Conservation (phyloP, 352 stramenopile genomes). For the Pythium chondricola region DNA sequence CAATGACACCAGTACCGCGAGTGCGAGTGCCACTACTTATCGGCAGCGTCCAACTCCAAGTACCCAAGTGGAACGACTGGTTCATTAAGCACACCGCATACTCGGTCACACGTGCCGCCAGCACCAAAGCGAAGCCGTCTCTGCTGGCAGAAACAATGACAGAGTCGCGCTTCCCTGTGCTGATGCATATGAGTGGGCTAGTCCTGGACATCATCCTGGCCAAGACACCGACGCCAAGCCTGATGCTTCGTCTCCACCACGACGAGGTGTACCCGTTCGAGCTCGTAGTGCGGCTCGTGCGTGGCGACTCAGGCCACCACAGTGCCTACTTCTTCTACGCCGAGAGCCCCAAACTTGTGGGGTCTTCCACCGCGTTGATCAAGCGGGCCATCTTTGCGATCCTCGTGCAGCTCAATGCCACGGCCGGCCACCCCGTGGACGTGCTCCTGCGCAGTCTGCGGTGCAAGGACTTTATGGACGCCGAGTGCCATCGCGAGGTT, state of each 20-base stretch:
- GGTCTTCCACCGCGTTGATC: constrained; percentile 29
- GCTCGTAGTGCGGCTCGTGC: constrained; percentile 19
- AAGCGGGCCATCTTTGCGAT: constrained; percentile 44
- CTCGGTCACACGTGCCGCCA: constrained; percentile 8
- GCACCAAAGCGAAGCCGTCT: constrained; percentile 15
- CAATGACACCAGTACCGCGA: not conserved
- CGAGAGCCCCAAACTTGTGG: constrained; percentile 56
- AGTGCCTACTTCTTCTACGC: constrained; percentile 51
- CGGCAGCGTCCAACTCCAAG: constrained; percentile 48
- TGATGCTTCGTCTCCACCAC: constrained; percentile 11
- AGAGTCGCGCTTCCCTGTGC: constrained; percentile 59
- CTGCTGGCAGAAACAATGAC: constrained; percentile 20
- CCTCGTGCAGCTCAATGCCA: constrained; percentile 49
- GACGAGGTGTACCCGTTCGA: constrained; percentile 20
- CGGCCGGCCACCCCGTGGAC: constrained; percentile 36
- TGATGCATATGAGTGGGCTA: constrained; percentile 55
- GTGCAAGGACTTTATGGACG: constrained; percentile 53
- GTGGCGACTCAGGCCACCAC: too few relatives aligned
- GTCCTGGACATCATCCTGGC: constrained; percentile 17
- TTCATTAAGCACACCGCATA: constrained; percentile 37
- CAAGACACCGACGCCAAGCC: constrained; percentile 12
- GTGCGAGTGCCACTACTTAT: constrained; percentile 54
- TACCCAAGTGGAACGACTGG: constrained; percentile 64
- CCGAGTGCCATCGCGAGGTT: constrained; percentile 7
- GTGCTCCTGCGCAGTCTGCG: constrained; percentile 58